These are phyloP conservation scores for Gastrolobium villosum DNA, from an alignment of 306 rosid genomes.

Conservation along the genomic window DNA sequence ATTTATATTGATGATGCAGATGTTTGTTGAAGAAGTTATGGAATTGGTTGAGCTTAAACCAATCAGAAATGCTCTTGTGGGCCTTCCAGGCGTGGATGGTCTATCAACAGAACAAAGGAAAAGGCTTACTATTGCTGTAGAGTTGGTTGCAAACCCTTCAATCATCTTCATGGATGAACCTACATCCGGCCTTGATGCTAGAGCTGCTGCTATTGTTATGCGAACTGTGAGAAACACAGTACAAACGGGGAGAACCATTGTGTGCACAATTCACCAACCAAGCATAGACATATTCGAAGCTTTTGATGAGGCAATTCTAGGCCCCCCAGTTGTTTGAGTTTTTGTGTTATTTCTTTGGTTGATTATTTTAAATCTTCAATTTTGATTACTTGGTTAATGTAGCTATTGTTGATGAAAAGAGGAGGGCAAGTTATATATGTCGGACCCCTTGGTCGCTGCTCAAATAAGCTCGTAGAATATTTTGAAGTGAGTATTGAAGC, in stretches of 20 bases:
- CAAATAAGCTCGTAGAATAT: conserved; percentile 58
- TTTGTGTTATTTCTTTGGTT: conserved; percentile 8
- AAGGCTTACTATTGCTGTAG: conserved; percentile 67
- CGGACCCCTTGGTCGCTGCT: conserved; percentile 61
- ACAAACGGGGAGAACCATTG: conserved; percentile 52
- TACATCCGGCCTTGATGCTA: conserved; percentile 57
- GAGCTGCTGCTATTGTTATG: conserved; percentile 60
- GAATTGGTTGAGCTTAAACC: conserved; percentile 61
- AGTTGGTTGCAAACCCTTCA: conserved; percentile 63
- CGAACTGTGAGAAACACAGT: conserved; percentile 50
- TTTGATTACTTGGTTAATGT: not conserved
- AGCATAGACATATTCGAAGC: conserved; percentile 57
- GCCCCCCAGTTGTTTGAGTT: not conserved
- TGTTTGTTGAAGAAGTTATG: conserved; percentile 65
- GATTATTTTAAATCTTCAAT: not conserved
- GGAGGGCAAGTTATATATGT: conserved; percentile 69
- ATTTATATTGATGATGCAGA: conserved; percentile 40
- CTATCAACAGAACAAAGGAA: conserved; percentile 66
- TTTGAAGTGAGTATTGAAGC: conserved; percentile 56
- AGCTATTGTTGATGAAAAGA: conserved; percentile 66
- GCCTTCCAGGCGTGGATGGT: conserved; percentile 54
- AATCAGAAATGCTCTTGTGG: conserved; percentile 62
- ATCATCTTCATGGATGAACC: conserved; percentile 61
- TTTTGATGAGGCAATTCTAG: conserved; percentile 50
- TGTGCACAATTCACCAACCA: conserved; percentile 60